phyloP scores from a whole-genome alignment of 1,284 basidiomycete species.

The Ceratobasidium sp. region DNA sequence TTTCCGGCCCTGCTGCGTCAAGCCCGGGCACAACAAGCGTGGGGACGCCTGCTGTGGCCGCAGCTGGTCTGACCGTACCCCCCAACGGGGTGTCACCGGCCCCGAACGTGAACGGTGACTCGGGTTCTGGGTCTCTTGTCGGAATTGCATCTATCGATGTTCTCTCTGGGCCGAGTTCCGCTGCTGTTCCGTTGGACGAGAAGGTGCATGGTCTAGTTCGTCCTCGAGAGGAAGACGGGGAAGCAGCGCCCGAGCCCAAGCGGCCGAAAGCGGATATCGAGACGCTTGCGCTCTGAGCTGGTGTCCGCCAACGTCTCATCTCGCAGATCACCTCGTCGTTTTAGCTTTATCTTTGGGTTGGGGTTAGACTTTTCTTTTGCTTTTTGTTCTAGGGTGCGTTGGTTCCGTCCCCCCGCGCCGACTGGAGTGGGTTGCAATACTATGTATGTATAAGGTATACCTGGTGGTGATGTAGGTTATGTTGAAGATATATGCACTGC shows the following conservation, averaged over 20 bases:
- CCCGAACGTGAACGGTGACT: constrained; percentile 24
- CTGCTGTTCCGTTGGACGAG: constrained; percentile 14
- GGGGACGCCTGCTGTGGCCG: constrained; percentile 5
- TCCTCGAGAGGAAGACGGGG: constrained; percentile 31
- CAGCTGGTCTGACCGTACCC: not conserved
- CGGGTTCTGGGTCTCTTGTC: not conserved
- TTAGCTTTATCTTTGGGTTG: not conserved
- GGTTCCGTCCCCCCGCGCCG: not conserved
- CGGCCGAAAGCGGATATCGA: constrained; percentile 16
- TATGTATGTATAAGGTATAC: constrained; percentile 43
- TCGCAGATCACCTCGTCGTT: constrained; percentile 8
- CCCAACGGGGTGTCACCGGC: not conserved
- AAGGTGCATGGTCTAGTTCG: constrained; percentile 22
- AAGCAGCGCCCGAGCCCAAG: constrained; percentile 25
- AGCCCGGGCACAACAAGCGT: not conserved
- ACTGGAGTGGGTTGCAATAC: not conserved
- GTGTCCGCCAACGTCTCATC: constrained; percentile 9
- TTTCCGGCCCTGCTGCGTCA: not conserved
- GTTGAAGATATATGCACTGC: constrained; percentile 14
- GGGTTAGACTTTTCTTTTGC: constrained; percentile 1
- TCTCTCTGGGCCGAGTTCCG: constrained; percentile 19
- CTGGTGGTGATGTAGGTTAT: constrained; percentile 37
- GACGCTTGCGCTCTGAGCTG: constrained; percentile 15
- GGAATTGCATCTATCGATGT: not conserved
- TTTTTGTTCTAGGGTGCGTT: constrained; percentile 6